Evolutionary conservation across 768 basidiomycete species (phyloP), one percentile per base, ranked within the genome.

Genomic region (Chalciporus sphaerocephalus): DNA sequence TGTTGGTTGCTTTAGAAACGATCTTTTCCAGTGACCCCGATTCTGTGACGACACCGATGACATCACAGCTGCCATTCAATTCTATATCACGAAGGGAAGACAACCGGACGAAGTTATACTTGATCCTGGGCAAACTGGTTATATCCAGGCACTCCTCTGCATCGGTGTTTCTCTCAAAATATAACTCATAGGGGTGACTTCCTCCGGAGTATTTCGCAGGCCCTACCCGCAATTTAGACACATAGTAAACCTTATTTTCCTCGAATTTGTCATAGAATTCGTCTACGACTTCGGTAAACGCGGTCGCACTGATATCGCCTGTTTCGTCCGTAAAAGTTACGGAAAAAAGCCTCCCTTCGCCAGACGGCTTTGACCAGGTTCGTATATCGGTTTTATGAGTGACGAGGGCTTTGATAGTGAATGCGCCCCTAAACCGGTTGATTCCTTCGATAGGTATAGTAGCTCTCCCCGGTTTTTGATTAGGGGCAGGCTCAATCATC

Each of bases 391-490:
- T 80, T 65, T 95, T 97, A 50, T 87, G 80, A 11, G 83, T 87
- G 38, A 97, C 91, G 32, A 91, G 85, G 22, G 91, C 95, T 64
- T 92, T 93, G 74, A 98, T 95, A 7, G 90, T 92, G 96, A 96
- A 98, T 66, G 91, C 90, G 71, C 94, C 96, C 67, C 95, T 92
- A 57, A 96, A 98, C 7, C 94, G 95, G 59, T 87, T 93, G 37
- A 98, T 77, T 4, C 84, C 87, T 61, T 96, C 94, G 52, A 99
- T 98, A 2, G 94, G 94, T 65, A 84, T 83, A 22, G 83, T 64
- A 7, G 59, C 55, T 32, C 61, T 66, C 20, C 59, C 56, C 22
- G 47, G 37, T 43, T 46, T 56, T n/a, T 48, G 53, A 33, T 43
- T 46, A 42, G 54, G 21, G n/a, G 40, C 42, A 24, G 56, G 40